Base-by-base conservation (phyloP, 139 green algal species). In the Tetraselmis chui region DNA sequence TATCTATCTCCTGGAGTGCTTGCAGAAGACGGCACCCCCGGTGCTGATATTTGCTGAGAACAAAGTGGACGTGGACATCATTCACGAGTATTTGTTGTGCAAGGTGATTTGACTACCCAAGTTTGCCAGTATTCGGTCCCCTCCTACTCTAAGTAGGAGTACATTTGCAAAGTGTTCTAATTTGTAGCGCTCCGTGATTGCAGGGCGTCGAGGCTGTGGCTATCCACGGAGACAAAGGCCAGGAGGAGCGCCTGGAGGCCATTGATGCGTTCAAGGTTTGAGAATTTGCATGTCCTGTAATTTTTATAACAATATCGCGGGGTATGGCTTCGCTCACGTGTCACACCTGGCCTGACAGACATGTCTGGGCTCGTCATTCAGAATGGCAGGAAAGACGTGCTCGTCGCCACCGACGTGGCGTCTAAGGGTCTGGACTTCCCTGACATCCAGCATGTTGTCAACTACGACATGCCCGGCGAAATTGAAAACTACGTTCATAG, bases 401-500 rank as follows among this genome's bases (percentile, higher is more conserved):
- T 99, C 78, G 95, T 99, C 59, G 97, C 97, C 1, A 99, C 97
- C 0, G 97, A 99, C 84, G 95, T 99, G 2, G 97, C 97, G 5
- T 92, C 84, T 76, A 99, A 99, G 89, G 93, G 94, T 1, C 88
- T 96, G 75, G 93, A 96, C 86, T 96, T 96, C 85, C 89, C 94
- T 0, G 88, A 95, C 81, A 97, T 99, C 83, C 92, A 98, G 90
- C 97, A 99, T 83, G 97, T 99, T 1, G 93, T 99, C 89, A 99
- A 99, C 87, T 99, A 94, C 85, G 97, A 99, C 92, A 99, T 99
- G 97, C 97, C 97, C 0, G 88, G 93, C 32, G 97, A 99, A 86
- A 98, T 99, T 77, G 97, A 99, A 83, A 99, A 99, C 87, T 98
- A 99, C 85, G 97, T 99, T 77, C 97, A 99, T 85, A 32, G 91